Conservation (phyloP, 768 basidiomycete species). For the Pleurotus pulmonarius region DNA sequence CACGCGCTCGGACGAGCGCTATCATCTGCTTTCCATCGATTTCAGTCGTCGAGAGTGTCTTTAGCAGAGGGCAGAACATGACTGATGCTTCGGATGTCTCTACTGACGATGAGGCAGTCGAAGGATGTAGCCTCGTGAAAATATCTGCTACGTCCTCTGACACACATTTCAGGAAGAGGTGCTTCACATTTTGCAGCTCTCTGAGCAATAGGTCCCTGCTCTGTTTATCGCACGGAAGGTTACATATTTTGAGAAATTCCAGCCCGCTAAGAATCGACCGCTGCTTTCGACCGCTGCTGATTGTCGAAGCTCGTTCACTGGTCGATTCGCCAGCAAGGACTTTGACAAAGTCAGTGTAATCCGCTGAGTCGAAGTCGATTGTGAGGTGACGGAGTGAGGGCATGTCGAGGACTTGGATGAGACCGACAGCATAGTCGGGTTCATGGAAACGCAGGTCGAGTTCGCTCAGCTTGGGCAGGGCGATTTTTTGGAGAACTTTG, state of each 20-base stretch:
- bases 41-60: slow-evolving; percentile 42
- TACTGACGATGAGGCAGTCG: background rate
- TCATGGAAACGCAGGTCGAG: slow-evolving; percentile 38
- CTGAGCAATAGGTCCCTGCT: slow-evolving; percentile 35
- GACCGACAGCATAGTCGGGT: slow-evolving; percentile 30
- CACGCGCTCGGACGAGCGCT: slow-evolving; percentile 40
- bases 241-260: slow-evolving; percentile 47
- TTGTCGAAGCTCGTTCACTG: background rate
- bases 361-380: slow-evolving; percentile 54
- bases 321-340: slow-evolving; percentile 28
- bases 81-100: slow-evolving; percentile 11
- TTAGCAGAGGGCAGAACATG: slow-evolving; percentile 48
- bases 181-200: slow-evolving; percentile 43
- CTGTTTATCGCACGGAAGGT: slow-evolving; percentile 37
- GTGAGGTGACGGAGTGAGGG: slow-evolving; percentile 39
- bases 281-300: slow-evolving; percentile 17
- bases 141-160: slow-evolving; percentile 20
- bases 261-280: slow-evolving; percentile 47
- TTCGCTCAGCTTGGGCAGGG: slow-evolving; percentile 32
- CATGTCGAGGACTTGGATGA: slow-evolving; percentile 34
- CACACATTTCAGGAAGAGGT: slow-evolving; percentile 35
- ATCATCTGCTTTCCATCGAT: slow-evolving; percentile 38
- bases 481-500: background rate
- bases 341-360: slow-evolving; percentile 46
- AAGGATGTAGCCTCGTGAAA: slow-evolving; percentile 14